Conservation (phyloP, 257 asterid species). For the Thymus quinquecostatus region DNA sequence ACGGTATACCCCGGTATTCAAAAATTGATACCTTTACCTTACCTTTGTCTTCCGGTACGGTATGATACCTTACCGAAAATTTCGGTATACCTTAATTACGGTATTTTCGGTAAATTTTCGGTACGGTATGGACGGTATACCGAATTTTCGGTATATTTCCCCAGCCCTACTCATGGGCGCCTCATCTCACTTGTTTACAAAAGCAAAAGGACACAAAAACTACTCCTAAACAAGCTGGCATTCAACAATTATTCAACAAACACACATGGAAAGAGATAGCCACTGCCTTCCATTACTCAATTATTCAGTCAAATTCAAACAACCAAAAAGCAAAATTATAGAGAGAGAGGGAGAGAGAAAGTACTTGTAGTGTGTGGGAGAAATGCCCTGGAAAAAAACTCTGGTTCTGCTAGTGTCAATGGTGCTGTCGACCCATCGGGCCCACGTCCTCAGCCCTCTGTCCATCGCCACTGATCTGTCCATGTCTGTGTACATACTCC, state of each 20-base stretch:
- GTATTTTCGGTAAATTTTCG: too few species aligned
- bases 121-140: too few species aligned
- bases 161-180: neutral
- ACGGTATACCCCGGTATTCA: too few species aligned
- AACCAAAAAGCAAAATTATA: neutral
- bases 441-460: slow-evolving; percentile 87
- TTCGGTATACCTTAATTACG: too few species aligned
- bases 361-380: slow-evolving; percentile 91
- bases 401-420: slow-evolving; percentile 60
- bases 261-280: slow-evolving; percentile 27
- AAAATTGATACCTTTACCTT: too few species aligned
- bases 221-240: slow-evolving; percentile 43
- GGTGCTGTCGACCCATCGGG: slow-evolving; percentile 76
- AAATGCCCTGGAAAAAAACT: slow-evolving; percentile 84
- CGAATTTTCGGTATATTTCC: too few species aligned
- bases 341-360: neutral
- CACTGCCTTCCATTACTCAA: slow-evolving; percentile 22
- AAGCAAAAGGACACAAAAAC: slow-evolving; percentile 36
- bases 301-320: neutral
- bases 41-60: too few species aligned
- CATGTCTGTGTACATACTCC: slow-evolving; percentile 70
- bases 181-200: slow-evolving; percentile 21
- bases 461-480: slow-evolving; percentile 74
- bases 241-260: slow-evolving; percentile 29
- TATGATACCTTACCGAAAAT: too few species aligned